Conservation (phyloP, 2,329 filamentous ascomycete species). For the Beauveria sp. region DNA sequence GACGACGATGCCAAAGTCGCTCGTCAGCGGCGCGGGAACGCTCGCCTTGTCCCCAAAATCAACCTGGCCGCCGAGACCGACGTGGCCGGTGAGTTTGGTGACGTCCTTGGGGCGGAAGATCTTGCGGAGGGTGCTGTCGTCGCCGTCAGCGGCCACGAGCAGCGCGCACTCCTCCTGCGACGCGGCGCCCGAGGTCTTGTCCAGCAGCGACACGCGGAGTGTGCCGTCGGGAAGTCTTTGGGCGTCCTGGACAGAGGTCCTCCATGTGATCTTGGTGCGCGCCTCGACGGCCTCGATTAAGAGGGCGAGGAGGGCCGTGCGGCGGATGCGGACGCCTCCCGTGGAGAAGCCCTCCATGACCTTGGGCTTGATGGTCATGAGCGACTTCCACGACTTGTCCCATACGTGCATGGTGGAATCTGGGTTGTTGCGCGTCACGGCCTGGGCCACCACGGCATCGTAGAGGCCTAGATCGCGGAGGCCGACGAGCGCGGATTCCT, state of each 20-base stretch:
- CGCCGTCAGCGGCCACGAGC: slow-evolving; percentile 34
- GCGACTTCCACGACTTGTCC: slow-evolving; percentile 22
- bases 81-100: slow-evolving; percentile 26
- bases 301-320: slow-evolving; percentile 21
- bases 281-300: slow-evolving; percentile 20
- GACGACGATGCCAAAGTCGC: slow-evolving; percentile 28
- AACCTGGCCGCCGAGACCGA: slow-evolving; percentile 27
- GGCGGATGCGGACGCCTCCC: slow-evolving; percentile 21
- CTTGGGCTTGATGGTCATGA: slow-evolving; percentile 20
- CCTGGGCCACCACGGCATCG: slow-evolving; percentile 20
- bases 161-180: slow-evolving; percentile 24
- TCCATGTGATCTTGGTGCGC: slow-evolving; percentile 2
- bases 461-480: slow-evolving; percentile 28
- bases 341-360: slow-evolving; percentile 19
- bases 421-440: slow-evolving; percentile 17
- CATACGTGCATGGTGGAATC: slow-evolving; percentile 24
- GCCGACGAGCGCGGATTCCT: slow-evolving; percentile 23
- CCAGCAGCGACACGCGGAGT: slow-evolving; percentile 1
- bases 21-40: slow-evolving; percentile 21
- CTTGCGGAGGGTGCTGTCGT: slow-evolving; percentile 28
- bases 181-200: not conserved
- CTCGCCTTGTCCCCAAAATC: slow-evolving; percentile 22
- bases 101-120: slow-evolving; percentile 26
- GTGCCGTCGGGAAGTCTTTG: not conserved
- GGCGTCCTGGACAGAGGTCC: not conserved